These are phyloP conservation scores for Vinca minor DNA, from an alignment of 257 asterid genomes.

Conservation along the genomic window DNA sequence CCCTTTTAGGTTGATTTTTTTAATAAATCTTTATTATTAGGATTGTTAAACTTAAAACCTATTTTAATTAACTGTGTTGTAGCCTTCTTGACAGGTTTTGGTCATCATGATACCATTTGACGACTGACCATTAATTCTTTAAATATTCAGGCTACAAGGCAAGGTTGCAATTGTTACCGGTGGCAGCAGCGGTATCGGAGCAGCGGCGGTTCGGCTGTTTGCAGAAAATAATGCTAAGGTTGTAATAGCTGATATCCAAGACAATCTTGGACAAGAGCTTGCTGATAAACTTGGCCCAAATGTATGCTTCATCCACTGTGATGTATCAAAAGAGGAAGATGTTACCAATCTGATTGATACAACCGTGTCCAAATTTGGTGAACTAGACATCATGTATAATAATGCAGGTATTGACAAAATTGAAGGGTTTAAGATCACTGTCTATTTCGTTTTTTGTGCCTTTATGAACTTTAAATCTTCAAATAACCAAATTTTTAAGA, in stretches of 20 bases:
- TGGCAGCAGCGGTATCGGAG: conserved; percentile 51
- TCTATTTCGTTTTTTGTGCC: too few relatives aligned
- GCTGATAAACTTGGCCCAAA: conserved; percentile 19
- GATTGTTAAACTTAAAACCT: too few relatives aligned
- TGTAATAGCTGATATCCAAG: conserved; percentile 48
- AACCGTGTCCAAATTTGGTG: conserved; percentile 28
- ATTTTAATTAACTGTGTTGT: too few relatives aligned
- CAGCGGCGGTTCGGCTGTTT: conserved; percentile 28
- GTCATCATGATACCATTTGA: too few relatives aligned
- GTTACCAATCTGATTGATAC: conserved; percentile 22
- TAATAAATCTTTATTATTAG: too few relatives aligned
- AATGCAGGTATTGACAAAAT: conserved; percentile 50
- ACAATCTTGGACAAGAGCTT: conserved; percentile 26
- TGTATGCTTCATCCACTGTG: conserved; percentile 37
- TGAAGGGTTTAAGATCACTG: too few relatives aligned
- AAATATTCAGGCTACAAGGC: conserved; percentile 34
- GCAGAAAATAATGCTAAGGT: conserved; percentile 38
- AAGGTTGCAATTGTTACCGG: conserved; percentile 39
- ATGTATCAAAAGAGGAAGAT: conserved; percentile 33
- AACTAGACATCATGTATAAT: conserved; percentile 45
- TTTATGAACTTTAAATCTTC: too few relatives aligned
- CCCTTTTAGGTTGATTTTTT: too few relatives aligned
- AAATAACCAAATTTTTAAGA: too few relatives aligned
- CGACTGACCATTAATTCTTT: too few relatives aligned
- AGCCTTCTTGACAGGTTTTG: too few relatives aligned